Evolutionary conservation across 495 filamentous ascomycete species (phyloP), one percentile per base, ranked within the genome.

Genomic region (Bombardia bombarda): DNA sequence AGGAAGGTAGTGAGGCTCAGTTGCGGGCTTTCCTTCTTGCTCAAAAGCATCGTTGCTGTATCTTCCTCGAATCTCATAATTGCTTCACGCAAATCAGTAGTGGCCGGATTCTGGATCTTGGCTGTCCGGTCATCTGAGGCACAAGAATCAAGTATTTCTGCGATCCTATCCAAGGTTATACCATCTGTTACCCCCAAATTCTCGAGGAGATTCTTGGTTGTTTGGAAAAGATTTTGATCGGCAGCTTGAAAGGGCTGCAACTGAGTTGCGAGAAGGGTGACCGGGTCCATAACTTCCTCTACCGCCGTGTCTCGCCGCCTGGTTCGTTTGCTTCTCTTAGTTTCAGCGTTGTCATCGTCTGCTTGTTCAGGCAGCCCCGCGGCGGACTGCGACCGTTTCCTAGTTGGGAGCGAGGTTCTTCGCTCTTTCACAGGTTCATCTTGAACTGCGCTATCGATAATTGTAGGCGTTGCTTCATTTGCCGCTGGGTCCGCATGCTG

Each of bases 281-380:
- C 70, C 24, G 78, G 75, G 45, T 90, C 83, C 47, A 82, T 72
- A 4, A 62, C 74, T 18, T 86, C 85, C 4, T 86, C 86, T 47
- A 75, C 77, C 45, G 79, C 78, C 5, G 80, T 84, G 38, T 90
- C 87, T 26, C 87, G 75, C 21, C 86, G 82, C 47, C 86, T 77
- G 21, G 86, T 87, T 36, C 90, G 75, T 55, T 90, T 90, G 64
- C 87, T 93, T 53, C 87, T 79, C 52, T 82, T 78, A 34, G 84
- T 74, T 4, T 80, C 76, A 7, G 72, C 77, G 46, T 84, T 62
- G 32, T 77, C 73, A 23, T 78, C 74, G 18, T 76, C 73, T 9
- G 41, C 60, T 1, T 57, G 62, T 12, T 80, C 79, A 0, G 66
- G 65, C 17, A 84, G 57, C 0, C 78, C 80, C 9, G 79, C 80